Base-by-base conservation (phyloP, 352 stramenopile genomes). In the Plasmopara halstedii region DNA sequence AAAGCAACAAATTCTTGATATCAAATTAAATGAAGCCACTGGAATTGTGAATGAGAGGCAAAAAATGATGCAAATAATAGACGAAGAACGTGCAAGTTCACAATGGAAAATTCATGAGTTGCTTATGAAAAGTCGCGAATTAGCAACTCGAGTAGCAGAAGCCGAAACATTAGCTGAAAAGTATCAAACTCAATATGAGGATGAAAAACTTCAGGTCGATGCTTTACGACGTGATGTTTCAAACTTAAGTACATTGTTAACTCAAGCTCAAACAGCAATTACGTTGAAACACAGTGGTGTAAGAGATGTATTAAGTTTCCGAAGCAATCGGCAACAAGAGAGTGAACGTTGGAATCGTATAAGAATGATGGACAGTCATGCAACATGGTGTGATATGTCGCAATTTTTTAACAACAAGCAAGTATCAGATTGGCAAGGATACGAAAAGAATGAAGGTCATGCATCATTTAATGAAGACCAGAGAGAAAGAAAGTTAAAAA, bases 181-280 rank as follows among this genome's bases (percentile, higher is more conserved):
- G 21, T 87, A 70, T 29, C 70, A 80, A 25, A 78, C 50, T 2
- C 78, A 90, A 50, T 83, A 74, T 32, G 81, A 92, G 41, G 81
- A 90, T 39, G 81, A 92, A 46, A 77, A 77, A 23, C 45, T 88
- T 0, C 77, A 88, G 22, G 73, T 86, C 0, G 70, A 83, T 36
- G 69, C 75, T 1, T 40, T 89, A 15, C 69, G 78, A 0, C 75
- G 87, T 31, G 75, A 92, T 44, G 72, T 89, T 4, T 48, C 50
- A 0, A 85, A 56, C 41, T 54, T 92, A 18, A 85, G 74, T 15
- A 58, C 73, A 0, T 52, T 88, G n/a, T 45, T 88, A 15, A 68
- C 55, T 6, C 74, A 86, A 63, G 64, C 74, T 6, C 73, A 85
- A 50, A 60, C 63, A 0, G 68, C 65, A 2, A 73, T 83, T 13